These are phyloP conservation scores for Mycena belliarum DNA, from an alignment of 768 basidiomycete species.

Conservation along the genomic window DNA sequence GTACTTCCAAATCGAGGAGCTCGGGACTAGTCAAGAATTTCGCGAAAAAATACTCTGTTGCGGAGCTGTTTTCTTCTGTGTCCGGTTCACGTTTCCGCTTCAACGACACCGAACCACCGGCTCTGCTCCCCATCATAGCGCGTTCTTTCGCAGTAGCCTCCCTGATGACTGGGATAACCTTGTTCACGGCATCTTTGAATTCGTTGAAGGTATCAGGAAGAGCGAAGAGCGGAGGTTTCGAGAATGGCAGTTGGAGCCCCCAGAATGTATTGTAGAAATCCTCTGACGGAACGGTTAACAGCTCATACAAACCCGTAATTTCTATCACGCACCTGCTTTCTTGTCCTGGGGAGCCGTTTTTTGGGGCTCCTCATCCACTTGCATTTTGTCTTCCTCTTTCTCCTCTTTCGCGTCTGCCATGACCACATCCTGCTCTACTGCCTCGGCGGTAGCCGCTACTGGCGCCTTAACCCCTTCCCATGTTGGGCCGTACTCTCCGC, in stretches of 20 bases:
- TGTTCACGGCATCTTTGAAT: constrained; percentile 72
- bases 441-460: constrained; percentile 31
- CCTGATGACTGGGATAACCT: constrained; percentile 75
- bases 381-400: constrained; percentile 51
- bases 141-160: constrained; percentile 88
- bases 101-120: constrained; percentile 37
- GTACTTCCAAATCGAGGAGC: constrained; percentile 83
- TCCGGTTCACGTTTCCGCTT: constrained; percentile 73
- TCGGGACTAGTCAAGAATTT: constrained; percentile 91
- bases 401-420: constrained; percentile 32
- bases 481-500: constrained; percentile 81
- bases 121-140: constrained; percentile 80
- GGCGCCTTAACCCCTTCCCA: constrained; percentile 67
- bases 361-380: constrained; percentile 55
- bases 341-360: constrained; percentile 41
- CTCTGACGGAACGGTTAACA: constrained; percentile 24
- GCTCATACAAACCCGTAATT: not conserved
- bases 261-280: constrained; percentile 90
- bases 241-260: constrained; percentile 85
- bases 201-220: constrained; percentile 53
- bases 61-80: constrained; percentile 49
- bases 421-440: constrained; percentile 29
- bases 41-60: constrained; percentile 85
- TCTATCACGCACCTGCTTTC: constrained; percentile 56
- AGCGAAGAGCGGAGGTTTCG: constrained; percentile 73